phyloP scores from a whole-genome alignment of 805 yeast species.

The Candida nanaspora region DNA sequence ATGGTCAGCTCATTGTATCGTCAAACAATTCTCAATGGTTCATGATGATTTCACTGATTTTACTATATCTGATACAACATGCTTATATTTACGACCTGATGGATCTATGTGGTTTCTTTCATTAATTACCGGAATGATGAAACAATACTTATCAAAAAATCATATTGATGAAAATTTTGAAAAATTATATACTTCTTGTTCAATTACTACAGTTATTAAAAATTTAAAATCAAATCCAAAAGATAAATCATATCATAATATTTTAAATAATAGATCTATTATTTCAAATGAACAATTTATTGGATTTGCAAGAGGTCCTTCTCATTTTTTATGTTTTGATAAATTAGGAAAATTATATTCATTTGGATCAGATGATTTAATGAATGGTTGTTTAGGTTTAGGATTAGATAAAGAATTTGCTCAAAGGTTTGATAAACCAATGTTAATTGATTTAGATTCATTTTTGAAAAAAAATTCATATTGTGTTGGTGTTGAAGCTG shows the following conservation, averaged over 20 bases:
- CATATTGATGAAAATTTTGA: not conserved
- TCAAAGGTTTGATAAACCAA: constrained; percentile 2
- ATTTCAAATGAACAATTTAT: not conserved
- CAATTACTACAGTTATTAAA: constrained; percentile 6
- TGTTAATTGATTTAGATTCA: constrained; percentile 1
- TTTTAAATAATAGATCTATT: constrained; percentile 6
- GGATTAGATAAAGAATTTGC: constrained; percentile 1
- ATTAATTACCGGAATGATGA: constrained; percentile 3
- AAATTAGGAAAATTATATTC: constrained; percentile 4
- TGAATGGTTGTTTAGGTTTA: constrained; percentile 8
- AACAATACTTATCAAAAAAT: constrained; percentile 1
- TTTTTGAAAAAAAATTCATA: too few relatives aligned
- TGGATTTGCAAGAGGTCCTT: constrained; percentile 7
- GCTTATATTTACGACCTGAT: constrained; percentile 4
- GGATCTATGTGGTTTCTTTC: constrained; percentile 8
- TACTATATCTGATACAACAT: constrained; percentile 5
- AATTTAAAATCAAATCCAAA: not conserved
- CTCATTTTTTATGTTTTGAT: constrained; percentile 7
- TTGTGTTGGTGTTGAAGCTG: constrained; percentile 8
- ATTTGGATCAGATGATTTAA: constrained; percentile 8
- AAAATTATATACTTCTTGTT: constrained; percentile 8
- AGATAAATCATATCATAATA: constrained; percentile 3
- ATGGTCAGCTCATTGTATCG: too few relatives aligned
- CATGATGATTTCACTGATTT: constrained; percentile 6
- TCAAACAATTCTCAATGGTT: not conserved